A percentile compares a stretch with the other conserved stretches of the same genome.
Evolutionary conservation across 495 filamentous ascomycete genomes (phyloP).

Genomic region (Extremus antarcticus): DNA sequence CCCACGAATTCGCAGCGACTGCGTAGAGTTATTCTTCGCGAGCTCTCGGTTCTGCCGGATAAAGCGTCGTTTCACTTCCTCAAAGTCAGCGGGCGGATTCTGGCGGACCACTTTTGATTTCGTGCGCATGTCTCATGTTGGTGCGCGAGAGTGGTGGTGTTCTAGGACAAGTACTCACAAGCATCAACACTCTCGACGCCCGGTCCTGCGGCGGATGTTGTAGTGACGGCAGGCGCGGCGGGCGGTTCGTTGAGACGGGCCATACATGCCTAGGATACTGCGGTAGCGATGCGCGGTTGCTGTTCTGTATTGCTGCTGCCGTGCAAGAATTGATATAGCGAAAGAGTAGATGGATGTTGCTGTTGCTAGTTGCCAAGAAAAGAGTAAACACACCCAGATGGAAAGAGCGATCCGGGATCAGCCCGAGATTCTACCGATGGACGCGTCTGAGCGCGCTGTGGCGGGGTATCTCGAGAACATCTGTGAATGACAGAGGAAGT

Average conservation of each 20-base stretch:
- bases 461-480: not conserved
- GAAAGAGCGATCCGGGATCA: too few species aligned
- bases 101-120: constrained; percentile 8
- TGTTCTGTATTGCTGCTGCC: constrained; percentile 8
- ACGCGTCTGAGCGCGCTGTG: not conserved
- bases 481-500: too few species aligned
- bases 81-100: constrained; percentile 18
- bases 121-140: constrained; percentile 12
- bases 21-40: constrained; percentile 75
- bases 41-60: constrained; percentile 92
- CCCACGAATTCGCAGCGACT: constrained; percentile 77
- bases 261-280: constrained; percentile 41
- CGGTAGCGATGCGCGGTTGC: not conserved
- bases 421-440: too few species aligned
- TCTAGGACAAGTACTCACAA: constrained; percentile 46
- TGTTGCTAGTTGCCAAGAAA: not conserved
- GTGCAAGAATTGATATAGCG: not conserved
- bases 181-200: constrained; percentile 66
- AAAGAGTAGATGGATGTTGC: not conserved
- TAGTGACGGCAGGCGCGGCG: constrained; percentile 23
- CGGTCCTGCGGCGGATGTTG: not conserved
- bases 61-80: constrained; percentile 70
- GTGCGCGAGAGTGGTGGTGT: not conserved
- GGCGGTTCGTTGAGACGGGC: constrained; percentile 79
- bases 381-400: too few species aligned